Base-by-base conservation (phyloP, 768 basidiomycete species). In the Postia placenta region DNA sequence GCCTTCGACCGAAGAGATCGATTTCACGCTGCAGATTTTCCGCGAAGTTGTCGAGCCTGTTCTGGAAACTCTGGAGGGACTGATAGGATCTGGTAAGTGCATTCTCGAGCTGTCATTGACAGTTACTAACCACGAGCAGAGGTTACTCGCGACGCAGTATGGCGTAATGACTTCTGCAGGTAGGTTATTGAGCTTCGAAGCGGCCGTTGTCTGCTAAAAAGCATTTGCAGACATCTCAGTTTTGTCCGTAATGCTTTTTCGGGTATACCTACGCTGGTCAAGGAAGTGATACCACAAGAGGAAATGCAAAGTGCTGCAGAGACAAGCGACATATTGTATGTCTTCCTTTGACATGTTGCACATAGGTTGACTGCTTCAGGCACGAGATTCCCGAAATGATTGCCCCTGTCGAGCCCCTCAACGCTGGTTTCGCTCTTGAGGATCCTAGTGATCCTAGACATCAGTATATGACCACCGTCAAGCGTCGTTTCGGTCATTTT, bases 141-240 rank as follows among this genome's bases (percentile, higher is more conserved):
- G 40, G 59, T 72, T 37, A 57, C 67, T 23, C 74, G 81, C 19
- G 76, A 86, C 63, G 74, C 76, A 14, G 54, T 74, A 14, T 93
- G 90, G 90, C 75, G 84, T 11, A 92, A 90, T 63, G 87, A 92
- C 54, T 90, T 92, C 60, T 92, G 90, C 69, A 78, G 89, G 76
- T 83, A 26, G 35, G 74, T 67, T 49, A 27, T 20, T 20, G 23
- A 19, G 7, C 19, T 9, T 39, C 38, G 23, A 24, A 42, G 45
- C 52, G 19, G 41, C 25, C 6, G n/a, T n/a, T n/a, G n/a, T n/a
- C n/a, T n/a, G n/a, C n/a, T n/a, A n/a, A 20, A 22, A 19, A 20
- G 20, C 45, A 44, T 17, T 25, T 39, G 28, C 46, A 86, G 85
- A 30, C 78, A 84, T 64, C 62, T 89, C 43, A 85, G 78, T 53